Base-by-base conservation (phyloP, 495 filamentous ascomycete genomes). In the Achaetomiella virescens region DNA sequence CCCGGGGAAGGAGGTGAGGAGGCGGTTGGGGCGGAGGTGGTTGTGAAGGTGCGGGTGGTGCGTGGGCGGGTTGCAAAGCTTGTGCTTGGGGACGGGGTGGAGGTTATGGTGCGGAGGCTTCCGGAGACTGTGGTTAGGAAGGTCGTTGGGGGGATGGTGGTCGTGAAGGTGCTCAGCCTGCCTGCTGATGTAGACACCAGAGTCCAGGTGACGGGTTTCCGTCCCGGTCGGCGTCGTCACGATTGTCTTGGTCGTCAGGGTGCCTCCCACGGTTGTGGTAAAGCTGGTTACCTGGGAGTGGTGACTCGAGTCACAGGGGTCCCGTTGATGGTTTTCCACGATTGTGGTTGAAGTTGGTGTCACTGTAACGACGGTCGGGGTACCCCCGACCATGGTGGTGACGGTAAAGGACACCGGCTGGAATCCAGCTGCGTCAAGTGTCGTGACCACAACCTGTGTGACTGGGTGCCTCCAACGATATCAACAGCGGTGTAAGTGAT, bases 101-200 rank as follows among this genome's bases (percentile, higher is more conserved):
- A 68, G 21, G 61, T 68, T 25, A 69, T 59, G 35, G 66, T 70
- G 6, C 56, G 61, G 7, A 63, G 46, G 6, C 41, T 62, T 14
- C 66, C 64, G 0, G 68, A 69, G 21, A 67, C 62, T 7, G 68
- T 71, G 9, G 63, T 66, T 1, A 67, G 42, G 9, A 55, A 45
- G 6, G 69, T 69, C 6, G 65, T 62, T 1, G 61, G 57, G 0
- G 64, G 31, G 17, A 63, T 48, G 1, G 62, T 71, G 38, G 57
- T 57, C 3, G 63, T 66, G 24, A 55, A 62, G 0, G 66, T 67
- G 42, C 52, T 69, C 18, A 71, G 58, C 12, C 40, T 61, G 3
- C 48, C 68, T 9, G 51, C 61, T 0, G 59, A 58, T 1, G 62
- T 64, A 2, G 68, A 66, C 15, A 63, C 43, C 40, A 69, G 45